These are phyloP conservation scores for Epichloe hybrida DNA, from an alignment of 2,329 filamentous ascomycete species.

Conservation along the genomic window DNA sequence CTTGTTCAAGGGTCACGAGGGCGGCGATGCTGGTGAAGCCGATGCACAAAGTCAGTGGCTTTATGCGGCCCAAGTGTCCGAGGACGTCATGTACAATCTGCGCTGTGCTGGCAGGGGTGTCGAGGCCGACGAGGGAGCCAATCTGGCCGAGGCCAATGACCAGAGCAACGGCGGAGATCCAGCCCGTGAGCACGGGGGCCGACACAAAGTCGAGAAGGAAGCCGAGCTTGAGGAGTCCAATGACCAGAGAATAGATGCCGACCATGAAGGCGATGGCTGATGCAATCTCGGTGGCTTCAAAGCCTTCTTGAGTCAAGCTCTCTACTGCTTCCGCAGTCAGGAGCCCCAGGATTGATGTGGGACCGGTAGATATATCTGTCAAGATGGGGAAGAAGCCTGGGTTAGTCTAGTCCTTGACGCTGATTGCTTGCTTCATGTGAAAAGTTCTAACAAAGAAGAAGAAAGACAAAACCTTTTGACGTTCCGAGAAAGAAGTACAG, in stretches of 20 bases:
- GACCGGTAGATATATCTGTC: slow-evolving; percentile 46
- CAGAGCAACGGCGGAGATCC: slow-evolving; percentile 52
- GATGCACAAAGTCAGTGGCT: slow-evolving; percentile 44
- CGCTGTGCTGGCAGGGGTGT: slow-evolving; percentile 37
- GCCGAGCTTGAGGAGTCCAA: slow-evolving; percentile 49
- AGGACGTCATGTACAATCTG: slow-evolving; percentile 47
- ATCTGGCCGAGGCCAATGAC: slow-evolving; percentile 54
- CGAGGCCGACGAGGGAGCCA: slow-evolving; percentile 43
- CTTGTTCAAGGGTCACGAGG: slow-evolving; percentile 41
- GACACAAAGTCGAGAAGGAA: slow-evolving; percentile 55
- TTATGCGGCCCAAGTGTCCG: slow-evolving; percentile 38
- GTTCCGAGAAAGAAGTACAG: slow-evolving; percentile 48
- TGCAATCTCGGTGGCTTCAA: slow-evolving; percentile 40
- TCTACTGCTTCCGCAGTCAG: slow-evolving; percentile 47
- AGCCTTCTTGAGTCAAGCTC: slow-evolving; percentile 35
- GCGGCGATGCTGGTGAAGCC: slow-evolving; percentile 44
- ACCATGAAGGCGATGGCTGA: slow-evolving; percentile 50
- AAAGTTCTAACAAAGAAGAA: background rate
- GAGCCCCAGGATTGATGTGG: slow-evolving; percentile 50
- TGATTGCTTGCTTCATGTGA: background rate
- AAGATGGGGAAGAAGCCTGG: background rate
- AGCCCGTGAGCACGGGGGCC: slow-evolving; percentile 48
- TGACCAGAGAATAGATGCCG: slow-evolving; percentile 43
- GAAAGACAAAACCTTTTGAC: slow-evolving; percentile 35
- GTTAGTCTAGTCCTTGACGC: background rate